Percentiles rank a stretch among this genome's conserved stretches.
Conservation (phyloP, 306 rosid genomes). For the Vigna mungo region DNA sequence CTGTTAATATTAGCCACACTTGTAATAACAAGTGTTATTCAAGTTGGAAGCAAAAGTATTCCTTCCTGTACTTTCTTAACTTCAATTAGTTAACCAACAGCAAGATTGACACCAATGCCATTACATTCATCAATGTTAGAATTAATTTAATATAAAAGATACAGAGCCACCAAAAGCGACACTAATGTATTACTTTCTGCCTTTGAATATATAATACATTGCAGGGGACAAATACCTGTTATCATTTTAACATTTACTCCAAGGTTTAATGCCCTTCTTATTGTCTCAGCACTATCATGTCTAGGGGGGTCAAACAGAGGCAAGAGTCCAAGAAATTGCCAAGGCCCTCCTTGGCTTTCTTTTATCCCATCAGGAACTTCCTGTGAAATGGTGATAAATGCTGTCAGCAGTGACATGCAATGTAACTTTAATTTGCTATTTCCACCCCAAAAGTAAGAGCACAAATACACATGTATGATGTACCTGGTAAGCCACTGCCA, state of each 20-base stretch:
- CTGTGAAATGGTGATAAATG: conserved; percentile 45
- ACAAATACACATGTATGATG: not conserved
- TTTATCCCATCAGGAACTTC: conserved; percentile 84
- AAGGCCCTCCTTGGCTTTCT: conserved; percentile 77
- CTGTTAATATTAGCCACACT: not conserved
- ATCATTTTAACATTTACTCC: conserved; percentile 92
- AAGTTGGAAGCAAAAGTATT: not conserved
- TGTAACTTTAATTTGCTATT: not conserved
- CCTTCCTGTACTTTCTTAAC: not conserved
- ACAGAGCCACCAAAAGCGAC: not conserved
- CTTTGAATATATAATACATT: not conserved
- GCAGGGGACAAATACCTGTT: conserved; percentile 63
- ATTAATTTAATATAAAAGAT: not conserved
- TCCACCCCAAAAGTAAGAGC: not conserved
- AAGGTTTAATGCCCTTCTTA: conserved; percentile 76
- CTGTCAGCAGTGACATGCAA: conserved; percentile 8
- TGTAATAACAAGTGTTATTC: not conserved
- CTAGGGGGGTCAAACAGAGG: conserved; percentile 91
- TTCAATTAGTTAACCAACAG: not conserved
- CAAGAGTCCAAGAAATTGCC: conserved; percentile 82
- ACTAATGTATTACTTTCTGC: not conserved
- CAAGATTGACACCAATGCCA: not conserved
- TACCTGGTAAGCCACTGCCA: conserved; percentile 89
- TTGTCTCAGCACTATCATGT: conserved; percentile 91
- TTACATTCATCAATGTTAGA: not conserved